phyloP scores from a whole-genome alignment of 352 stramenopile genomes.

The Pythium plurisporium region DNA sequence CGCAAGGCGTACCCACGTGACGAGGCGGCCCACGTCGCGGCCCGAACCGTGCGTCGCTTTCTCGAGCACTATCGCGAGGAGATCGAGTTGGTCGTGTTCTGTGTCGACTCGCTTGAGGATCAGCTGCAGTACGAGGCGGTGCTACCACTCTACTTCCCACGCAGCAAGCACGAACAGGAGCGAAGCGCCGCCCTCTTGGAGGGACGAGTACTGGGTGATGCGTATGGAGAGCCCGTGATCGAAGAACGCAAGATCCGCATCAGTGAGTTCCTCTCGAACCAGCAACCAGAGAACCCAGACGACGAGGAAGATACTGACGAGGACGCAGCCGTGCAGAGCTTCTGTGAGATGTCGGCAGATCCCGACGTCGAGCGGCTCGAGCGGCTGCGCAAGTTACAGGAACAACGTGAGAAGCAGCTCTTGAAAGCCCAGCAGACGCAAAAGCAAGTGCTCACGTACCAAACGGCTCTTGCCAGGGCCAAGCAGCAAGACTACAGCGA shows the following conservation, averaged over 20 bases:
- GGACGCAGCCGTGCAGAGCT: slow-evolving; percentile 44
- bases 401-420: slow-evolving; percentile 33
- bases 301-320: slow-evolving; percentile 32
- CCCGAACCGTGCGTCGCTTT: slow-evolving; percentile 64
- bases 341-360: slow-evolving; percentile 53
- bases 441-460: slow-evolving; percentile 29
- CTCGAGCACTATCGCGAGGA: slow-evolving; percentile 61
- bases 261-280: slow-evolving; percentile 11
- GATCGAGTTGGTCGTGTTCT: slow-evolving; percentile 66
- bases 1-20: slow-evolving; percentile 75
- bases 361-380: slow-evolving; percentile 54
- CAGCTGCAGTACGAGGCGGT: slow-evolving; percentile 54
- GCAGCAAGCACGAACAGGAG: slow-evolving; percentile 32
- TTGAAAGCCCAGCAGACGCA: slow-evolving; percentile 12
- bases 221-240: slow-evolving; percentile 76
- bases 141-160: slow-evolving; percentile 74
- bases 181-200: slow-evolving; percentile 26
- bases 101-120: slow-evolving; percentile 58
- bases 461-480: slow-evolving; percentile 38
- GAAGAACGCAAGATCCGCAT: slow-evolving; percentile 81
- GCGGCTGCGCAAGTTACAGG: slow-evolving; percentile 31
- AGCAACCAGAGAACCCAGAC: slow-evolving; percentile 8
- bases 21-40: slow-evolving; percentile 70
- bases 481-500: slow-evolving; percentile 54
- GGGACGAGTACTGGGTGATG: slow-evolving; percentile 47